Percentiles rank a stretch among this genome's conserved stretches.
These are phyloP conservation scores for Teunomyces gatunensis DNA, from an alignment of 805 yeast genomes.

Conservation along the genomic window DNA sequence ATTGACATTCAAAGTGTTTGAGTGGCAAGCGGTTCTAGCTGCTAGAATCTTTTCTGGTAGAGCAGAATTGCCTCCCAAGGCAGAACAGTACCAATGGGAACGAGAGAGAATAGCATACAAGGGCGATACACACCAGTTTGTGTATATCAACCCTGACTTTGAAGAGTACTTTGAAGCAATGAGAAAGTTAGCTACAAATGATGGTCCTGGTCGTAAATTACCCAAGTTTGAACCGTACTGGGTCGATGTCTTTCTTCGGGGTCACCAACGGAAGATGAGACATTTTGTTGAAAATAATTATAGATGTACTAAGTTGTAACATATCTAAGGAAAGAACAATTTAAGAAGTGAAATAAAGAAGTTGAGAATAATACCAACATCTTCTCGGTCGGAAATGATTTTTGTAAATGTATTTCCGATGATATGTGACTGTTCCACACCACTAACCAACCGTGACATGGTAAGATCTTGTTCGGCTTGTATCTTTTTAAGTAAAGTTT, in stretches of 20 bases:
- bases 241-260: slow-evolving; percentile 18
- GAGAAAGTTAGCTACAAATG: slow-evolving; percentile 18
- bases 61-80: slow-evolving; percentile 23
- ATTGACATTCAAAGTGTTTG: slow-evolving; percentile 38
- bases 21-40: slow-evolving; percentile 38
- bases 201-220: slow-evolving; percentile 22
- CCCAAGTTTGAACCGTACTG: slow-evolving; percentile 20
- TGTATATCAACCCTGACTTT: slow-evolving; percentile 17
- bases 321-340: not conserved
- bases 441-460: slow-evolving; percentile 8
- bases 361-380: not conserved
- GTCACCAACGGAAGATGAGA: slow-evolving; percentile 17
- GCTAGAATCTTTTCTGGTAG: slow-evolving; percentile 32
- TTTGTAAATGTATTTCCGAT: slow-evolving; percentile 7
- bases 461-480: slow-evolving; percentile 13
- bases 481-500: slow-evolving; percentile 15
- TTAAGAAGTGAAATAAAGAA: slow-evolving; percentile 1
- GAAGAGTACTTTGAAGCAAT: slow-evolving; percentile 21
- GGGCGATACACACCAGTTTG: slow-evolving; percentile 31
- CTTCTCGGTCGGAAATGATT: not conserved
- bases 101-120: slow-evolving; percentile 19
- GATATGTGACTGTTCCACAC: slow-evolving; percentile 13
- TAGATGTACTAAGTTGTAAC: slow-evolving; percentile 7
- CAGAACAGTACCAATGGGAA: slow-evolving; percentile 31
- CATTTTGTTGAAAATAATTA: slow-evolving; percentile 14